phyloP scores from a whole-genome alignment of 768 basidiomycete species.

The Cystobasidium tubakii region DNA sequence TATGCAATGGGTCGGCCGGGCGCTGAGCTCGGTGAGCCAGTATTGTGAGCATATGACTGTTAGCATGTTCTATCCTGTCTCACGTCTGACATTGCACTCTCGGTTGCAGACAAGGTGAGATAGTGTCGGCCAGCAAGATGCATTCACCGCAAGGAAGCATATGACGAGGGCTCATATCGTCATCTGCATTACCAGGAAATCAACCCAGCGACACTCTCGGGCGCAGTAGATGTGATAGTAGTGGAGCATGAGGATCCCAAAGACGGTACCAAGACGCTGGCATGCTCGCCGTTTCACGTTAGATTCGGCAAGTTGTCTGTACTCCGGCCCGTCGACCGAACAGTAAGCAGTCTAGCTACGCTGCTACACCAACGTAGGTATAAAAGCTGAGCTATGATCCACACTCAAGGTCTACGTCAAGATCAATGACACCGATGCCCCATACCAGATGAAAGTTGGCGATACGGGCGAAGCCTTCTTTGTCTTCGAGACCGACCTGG shows the following conservation, averaged over 20 bases:
- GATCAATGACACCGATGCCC: conserved; percentile 77
- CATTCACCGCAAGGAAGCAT: background rate
- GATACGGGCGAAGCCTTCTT: conserved; percentile 99
- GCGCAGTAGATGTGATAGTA: conserved; percentile 98
- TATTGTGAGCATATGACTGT: conserved; percentile 5
- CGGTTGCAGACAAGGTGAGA: conserved; percentile 23
- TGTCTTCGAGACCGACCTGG: conserved; percentile 91
- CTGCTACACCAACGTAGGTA: background rate
- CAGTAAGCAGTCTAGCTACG: conserved; percentile 54
- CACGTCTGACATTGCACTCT: too few relatives aligned
- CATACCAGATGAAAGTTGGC: conserved; percentile 96
- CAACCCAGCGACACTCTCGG: conserved; percentile 92
- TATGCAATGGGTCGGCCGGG: conserved; percentile 32
- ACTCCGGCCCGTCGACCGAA: conserved; percentile 85
- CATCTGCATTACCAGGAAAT: conserved; percentile 51
- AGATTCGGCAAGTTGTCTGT: conserved; percentile 97
- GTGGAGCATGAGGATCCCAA: conserved; percentile 64
- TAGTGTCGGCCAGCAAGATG: background rate
- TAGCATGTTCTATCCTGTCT: background rate
- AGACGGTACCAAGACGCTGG: conserved; percentile 57
- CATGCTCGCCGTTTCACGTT: conserved; percentile 93
- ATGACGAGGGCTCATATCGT: background rate
- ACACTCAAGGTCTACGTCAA: conserved; percentile 68
- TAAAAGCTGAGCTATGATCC: background rate
- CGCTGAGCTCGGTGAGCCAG: conserved; percentile 35